Conservation (phyloP, 2,329 filamentous ascomycete species). For the Curvularia sp. region DNA sequence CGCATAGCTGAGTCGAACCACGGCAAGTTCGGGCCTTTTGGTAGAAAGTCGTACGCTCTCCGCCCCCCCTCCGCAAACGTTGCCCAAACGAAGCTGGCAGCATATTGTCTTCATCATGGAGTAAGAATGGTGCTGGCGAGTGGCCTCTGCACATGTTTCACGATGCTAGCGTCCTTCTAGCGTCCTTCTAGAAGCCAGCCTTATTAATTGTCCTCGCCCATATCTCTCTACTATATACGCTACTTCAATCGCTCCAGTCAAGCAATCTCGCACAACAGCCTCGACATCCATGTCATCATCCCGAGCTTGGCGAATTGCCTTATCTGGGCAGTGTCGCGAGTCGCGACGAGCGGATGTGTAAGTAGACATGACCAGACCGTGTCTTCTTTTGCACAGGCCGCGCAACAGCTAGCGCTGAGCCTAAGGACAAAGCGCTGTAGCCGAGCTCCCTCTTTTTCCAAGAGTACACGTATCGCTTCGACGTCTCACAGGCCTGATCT, state of each 20-base stretch:
- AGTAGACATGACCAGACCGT: constrained; percentile 13
- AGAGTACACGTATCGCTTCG: constrained; percentile 17
- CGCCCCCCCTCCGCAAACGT: constrained; percentile 17
- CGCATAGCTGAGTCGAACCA: constrained; percentile 14
- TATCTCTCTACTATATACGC: constrained; percentile 27
- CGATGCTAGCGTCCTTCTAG: constrained; percentile 41
- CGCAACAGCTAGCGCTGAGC: no score
- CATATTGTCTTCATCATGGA: constrained; percentile 20
- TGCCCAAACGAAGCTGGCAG: constrained; percentile 21
- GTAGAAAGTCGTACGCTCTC: constrained; percentile 11
- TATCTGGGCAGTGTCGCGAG: constrained; percentile 17
- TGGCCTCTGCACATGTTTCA: constrained; percentile 37
- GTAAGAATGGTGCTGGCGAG: constrained; percentile 18
- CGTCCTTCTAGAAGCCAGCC: constrained; percentile 36
- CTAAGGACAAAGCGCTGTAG: constrained; percentile 11
- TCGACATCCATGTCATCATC: constrained; percentile 31
- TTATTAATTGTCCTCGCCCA: constrained; percentile 34
- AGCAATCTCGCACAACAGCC: constrained; percentile 18
- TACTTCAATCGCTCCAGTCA: constrained; percentile 26
- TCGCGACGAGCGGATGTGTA: constrained; percentile 12
- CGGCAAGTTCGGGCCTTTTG: constrained; percentile 16
- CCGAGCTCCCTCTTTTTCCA: constrained; percentile 6
- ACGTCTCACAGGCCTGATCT: constrained; percentile 21
- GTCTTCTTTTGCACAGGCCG: not conserved
- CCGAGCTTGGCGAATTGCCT: constrained; percentile 7